Conservation (phyloP, 495 filamentous ascomycete species). For the Hyaloscypha bicolor region DNA sequence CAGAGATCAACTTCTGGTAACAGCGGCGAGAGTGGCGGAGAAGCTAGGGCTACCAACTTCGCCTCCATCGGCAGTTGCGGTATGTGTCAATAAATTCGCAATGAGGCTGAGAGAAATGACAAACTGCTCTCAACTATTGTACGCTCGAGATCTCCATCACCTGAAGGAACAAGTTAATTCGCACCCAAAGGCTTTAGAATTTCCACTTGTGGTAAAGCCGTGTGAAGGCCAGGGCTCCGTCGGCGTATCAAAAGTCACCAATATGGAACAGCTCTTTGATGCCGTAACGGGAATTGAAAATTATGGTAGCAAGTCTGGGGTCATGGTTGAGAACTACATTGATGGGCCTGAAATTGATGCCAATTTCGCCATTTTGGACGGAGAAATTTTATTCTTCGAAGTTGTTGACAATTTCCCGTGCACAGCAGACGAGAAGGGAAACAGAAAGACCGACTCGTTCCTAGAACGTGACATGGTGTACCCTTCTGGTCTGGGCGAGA, state of each 20-base stretch:
- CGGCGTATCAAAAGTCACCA: conserved; percentile 6
- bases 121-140: background rate
- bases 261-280: background rate
- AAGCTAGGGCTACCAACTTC: background rate
- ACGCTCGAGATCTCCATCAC: background rate
- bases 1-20: background rate
- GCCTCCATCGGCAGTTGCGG: background rate
- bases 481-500: background rate
- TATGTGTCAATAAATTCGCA: background rate
- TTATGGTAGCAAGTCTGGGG: background rate
- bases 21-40: background rate
- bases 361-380: conserved; percentile 38
- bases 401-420: conserved; percentile 40
- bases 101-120: background rate
- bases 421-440: conserved; percentile 28
- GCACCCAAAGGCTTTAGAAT: background rate
- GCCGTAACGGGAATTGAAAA: conserved; percentile 1
- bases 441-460: conserved; percentile 4
- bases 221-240: background rate
- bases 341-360: conserved; percentile 42
- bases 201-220: conserved; percentile 5
- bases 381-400: conserved; percentile 41
- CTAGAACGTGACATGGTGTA: conserved; percentile 17
- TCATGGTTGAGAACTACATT: conserved; percentile 34
- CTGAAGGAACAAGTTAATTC: background rate